A percentile compares a stretch with the other conserved stretches of the same genome.
Evolutionary conservation across 2,329 filamentous ascomycete species (phyloP).

Genomic region (Nigrospora osmanthi): DNA sequence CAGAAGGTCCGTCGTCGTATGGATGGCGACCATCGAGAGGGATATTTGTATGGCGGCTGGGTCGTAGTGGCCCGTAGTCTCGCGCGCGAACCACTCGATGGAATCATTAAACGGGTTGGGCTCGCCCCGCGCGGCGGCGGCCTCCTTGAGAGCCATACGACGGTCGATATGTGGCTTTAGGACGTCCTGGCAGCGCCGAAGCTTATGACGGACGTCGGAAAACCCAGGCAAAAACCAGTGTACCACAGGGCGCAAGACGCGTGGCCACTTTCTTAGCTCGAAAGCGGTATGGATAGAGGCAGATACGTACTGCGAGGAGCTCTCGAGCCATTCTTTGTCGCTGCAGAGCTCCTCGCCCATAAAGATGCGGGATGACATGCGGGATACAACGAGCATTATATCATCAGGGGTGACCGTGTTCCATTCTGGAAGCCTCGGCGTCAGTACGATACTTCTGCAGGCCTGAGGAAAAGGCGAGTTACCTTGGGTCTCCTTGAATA

Average conservation of each 20-base stretch:
- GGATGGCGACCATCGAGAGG: conserved; percentile 23
- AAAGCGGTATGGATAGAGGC: conserved; percentile 19
- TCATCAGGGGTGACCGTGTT: conserved; percentile 20
- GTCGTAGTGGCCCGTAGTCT: conserved; percentile 17
- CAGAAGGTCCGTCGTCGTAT: conserved; percentile 24
- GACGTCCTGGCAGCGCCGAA: conserved; percentile 15
- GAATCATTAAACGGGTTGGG: conserved; percentile 20
- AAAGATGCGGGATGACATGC: conserved; percentile 37
- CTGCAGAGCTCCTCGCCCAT: conserved; percentile 32
- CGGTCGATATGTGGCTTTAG: conserved; percentile 12
- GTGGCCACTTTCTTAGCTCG: conserved; percentile 27
- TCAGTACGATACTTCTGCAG: too few species aligned
- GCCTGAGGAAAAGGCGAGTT: too few species aligned
- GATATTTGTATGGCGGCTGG: conserved; percentile 17
- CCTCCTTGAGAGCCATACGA: conserved; percentile 9
- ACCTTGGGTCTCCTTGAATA: neutral
- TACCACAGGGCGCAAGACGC: conserved; percentile 25
- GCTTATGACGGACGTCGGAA: conserved; percentile 17
- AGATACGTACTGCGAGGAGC: conserved; percentile 28
- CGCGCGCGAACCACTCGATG: conserved; percentile 29
- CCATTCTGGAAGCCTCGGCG: conserved; percentile 25
- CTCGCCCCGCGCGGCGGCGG: conserved; percentile 7
- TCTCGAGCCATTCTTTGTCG: conserved; percentile 32
- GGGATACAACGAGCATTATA: conserved; percentile 29
- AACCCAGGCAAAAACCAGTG: conserved; percentile 33